Conservation (phyloP, 2,329 filamentous ascomycete species). For the Fusarium pseudocircinatum region DNA sequence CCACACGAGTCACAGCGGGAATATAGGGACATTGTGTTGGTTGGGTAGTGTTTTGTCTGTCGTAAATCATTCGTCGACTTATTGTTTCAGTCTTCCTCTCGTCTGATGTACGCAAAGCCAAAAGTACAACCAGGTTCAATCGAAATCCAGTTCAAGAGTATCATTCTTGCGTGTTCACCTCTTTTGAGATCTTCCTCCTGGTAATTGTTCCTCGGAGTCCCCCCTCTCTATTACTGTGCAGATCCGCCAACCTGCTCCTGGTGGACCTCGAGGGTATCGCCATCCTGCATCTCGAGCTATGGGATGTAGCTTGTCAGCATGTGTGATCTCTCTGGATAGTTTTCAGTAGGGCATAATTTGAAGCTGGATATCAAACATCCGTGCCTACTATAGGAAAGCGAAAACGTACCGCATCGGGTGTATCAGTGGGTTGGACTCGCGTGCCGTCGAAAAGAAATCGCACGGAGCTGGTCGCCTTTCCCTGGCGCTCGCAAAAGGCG, state of each 20-base stretch:
- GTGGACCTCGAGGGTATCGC: slow-evolving; percentile 95
- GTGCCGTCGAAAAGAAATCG: slow-evolving; percentile 97
- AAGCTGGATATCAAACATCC: neutral
- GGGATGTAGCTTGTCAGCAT: slow-evolving; percentile 16
- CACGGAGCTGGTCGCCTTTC: slow-evolving; percentile 84
- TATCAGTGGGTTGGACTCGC: slow-evolving; percentile 88
- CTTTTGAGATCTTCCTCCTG: neutral
- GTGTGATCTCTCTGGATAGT: neutral
- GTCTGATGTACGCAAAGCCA: slow-evolving; percentile 38
- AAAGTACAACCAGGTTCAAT: slow-evolving; percentile 16
- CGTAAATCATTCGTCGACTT: slow-evolving; percentile 41
- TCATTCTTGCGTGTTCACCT: slow-evolving; percentile 12
- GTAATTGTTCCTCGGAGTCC: neutral
- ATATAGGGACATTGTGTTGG: neutral
- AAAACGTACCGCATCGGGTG: slow-evolving; percentile 84
- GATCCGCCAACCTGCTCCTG: slow-evolving; percentile 94
- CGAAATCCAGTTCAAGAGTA: slow-evolving; percentile 29
- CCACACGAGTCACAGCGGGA: neutral
- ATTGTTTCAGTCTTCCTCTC: slow-evolving; percentile 27
- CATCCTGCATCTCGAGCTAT: slow-evolving; percentile 96
- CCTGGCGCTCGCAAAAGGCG: slow-evolving; percentile 95
- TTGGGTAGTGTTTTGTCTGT: slow-evolving; percentile 46
- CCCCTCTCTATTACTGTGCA: slow-evolving; percentile 12
- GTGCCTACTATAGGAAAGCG: neutral
- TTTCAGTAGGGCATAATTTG: neutral